These are phyloP conservation scores for Lagerstroemia speciosa DNA, from an alignment of 345 rosid genomes.

Conservation along the genomic window DNA sequence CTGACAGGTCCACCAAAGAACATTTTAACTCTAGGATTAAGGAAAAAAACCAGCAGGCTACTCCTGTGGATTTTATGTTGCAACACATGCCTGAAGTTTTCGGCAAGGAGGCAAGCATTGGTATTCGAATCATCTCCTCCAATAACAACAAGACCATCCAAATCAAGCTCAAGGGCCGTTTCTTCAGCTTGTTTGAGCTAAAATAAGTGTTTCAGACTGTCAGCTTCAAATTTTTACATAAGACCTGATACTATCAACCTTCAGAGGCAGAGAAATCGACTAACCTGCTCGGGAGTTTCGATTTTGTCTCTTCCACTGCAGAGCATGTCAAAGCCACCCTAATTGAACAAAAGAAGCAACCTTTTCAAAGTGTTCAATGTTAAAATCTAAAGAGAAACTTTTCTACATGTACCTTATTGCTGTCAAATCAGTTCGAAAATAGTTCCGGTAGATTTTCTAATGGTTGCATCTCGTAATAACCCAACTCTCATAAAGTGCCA, in stretches of 20 bases:
- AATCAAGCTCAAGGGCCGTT: constrained; percentile 71
- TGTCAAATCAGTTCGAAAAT: not conserved
- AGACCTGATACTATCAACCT: not conserved
- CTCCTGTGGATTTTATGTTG: not conserved
- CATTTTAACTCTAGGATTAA: not conserved
- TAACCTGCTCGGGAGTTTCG: constrained; percentile 95
- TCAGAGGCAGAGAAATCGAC: not conserved
- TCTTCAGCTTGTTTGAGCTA: constrained; percentile 99
- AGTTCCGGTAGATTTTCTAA: not conserved
- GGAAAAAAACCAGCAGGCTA: not conserved
- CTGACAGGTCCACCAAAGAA: constrained; percentile 23
- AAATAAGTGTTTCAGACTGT: constrained; percentile 12
- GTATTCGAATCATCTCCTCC: constrained; percentile 99
- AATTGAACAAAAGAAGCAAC: constrained; percentile 2
- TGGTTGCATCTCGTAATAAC: not conserved
- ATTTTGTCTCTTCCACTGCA: constrained; percentile 99
- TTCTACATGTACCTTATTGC: not conserved
- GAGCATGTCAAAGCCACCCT: constrained; percentile 99
- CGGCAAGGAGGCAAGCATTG: constrained; percentile 95
- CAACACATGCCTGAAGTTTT: constrained; percentile 56
- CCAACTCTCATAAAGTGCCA: too few species aligned
- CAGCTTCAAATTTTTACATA: constrained; percentile 1
- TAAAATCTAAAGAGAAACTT: not conserved
- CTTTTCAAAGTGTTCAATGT: not conserved
- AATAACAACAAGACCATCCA: constrained; percentile 89